These are phyloP conservation scores for Periconia sp. DNA, from an alignment of 2,329 filamentous ascomycete species.

Conservation along the genomic window DNA sequence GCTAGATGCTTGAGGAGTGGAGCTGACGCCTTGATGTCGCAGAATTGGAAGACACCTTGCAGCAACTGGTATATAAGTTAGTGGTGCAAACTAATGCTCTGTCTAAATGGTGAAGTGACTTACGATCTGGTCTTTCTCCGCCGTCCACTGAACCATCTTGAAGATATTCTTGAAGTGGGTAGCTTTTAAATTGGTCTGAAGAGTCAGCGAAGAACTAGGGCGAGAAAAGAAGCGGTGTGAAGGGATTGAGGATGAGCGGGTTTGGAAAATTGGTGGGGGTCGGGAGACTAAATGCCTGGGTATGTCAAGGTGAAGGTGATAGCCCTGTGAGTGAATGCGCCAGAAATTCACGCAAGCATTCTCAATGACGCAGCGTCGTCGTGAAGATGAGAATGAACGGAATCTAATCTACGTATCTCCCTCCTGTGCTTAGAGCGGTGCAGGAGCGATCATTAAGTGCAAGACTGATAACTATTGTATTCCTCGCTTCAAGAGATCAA, in stretches of 20 bases:
- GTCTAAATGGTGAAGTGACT: conserved; percentile 2
- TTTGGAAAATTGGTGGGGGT: not conserved
- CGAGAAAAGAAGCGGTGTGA: not conserved
- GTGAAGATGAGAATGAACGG: no score
- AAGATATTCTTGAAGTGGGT: not conserved
- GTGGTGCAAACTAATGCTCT: not conserved
- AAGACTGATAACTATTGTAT: no score
- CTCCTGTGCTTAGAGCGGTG: no score
- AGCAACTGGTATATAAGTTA: conserved; percentile 28
- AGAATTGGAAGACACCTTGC: conserved; percentile 22
- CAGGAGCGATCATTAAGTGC: no score
- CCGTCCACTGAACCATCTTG: conserved; percentile 28
- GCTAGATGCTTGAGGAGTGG: conserved; percentile 21
- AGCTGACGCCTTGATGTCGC: conserved; percentile 18
- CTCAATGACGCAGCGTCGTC: no score
- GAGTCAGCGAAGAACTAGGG: no score
- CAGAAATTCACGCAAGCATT: not conserved
- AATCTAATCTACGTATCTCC: no score
- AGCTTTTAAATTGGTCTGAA: no score
- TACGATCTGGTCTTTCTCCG: conserved; percentile 28
- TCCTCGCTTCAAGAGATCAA: no score
- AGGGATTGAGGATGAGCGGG: not conserved
- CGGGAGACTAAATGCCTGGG: no score
- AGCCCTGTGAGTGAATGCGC: not conserved
- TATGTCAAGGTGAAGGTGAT: no score